These are phyloP conservation scores for Geotrichum australiense DNA, from an alignment of 1,139 yeast genomes.

Conservation along the genomic window DNA sequence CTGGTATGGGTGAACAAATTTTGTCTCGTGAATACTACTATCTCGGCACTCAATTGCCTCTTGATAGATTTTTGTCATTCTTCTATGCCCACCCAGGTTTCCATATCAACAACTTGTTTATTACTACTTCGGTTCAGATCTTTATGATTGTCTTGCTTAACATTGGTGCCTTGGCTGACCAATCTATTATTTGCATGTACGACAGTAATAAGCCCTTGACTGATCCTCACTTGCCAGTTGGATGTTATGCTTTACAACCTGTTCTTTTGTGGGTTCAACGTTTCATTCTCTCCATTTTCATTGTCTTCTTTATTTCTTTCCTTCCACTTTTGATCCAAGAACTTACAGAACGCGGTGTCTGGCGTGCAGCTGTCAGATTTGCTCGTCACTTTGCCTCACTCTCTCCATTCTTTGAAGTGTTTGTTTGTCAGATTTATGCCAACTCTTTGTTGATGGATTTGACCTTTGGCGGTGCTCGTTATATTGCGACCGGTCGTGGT, in stretches of 20 bases:
- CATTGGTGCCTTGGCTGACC: conserved; percentile 86
- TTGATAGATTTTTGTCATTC: conserved; percentile 95
- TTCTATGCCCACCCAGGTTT: conserved; percentile 99
- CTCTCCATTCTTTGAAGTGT: conserved; percentile 96
- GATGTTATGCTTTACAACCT: conserved; percentile 88
- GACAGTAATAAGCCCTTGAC: conserved; percentile 78
- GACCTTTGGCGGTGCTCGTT: conserved; percentile 98
- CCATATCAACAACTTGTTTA: conserved; percentile 94
- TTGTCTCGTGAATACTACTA: conserved; percentile 96
- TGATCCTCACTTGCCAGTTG: conserved; percentile 76
- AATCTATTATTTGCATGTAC: conserved; percentile 78
- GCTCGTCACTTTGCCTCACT: conserved; percentile 80
- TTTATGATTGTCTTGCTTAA: conserved; percentile 89
- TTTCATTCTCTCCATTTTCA: conserved; percentile 93
- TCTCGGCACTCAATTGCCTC: conserved; percentile 92
- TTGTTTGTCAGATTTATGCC: conserved; percentile 95
- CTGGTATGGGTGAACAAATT: conserved; percentile 99
- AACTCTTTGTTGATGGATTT: conserved; percentile 84
- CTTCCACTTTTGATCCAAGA: conserved; percentile 95
- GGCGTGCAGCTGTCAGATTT: conserved; percentile 92
- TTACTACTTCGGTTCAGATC: conserved; percentile 87
- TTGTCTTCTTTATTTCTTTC: conserved; percentile 95
- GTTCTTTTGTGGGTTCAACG: conserved; percentile 97
- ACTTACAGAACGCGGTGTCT: conserved; percentile 92
- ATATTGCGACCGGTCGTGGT: conserved; percentile 98